Percentiles rank a stretch among this genome's conserved stretches.
phyloP scores from a whole-genome alignment of 768 basidiomycete species.

The Scleroderma citrinum region DNA sequence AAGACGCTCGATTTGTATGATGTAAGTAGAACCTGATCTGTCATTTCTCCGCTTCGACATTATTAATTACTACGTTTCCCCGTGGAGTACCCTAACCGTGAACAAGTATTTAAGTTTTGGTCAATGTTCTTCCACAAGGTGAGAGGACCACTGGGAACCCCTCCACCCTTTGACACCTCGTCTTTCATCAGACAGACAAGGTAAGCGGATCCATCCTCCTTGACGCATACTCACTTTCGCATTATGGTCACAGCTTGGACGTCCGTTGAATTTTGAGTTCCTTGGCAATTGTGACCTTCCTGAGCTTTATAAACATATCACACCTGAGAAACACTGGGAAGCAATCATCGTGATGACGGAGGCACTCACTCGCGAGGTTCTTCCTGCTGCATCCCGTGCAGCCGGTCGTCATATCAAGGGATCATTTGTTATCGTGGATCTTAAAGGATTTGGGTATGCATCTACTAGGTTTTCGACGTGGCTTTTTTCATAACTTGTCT shows the following conservation, averaged over 20 bases:
- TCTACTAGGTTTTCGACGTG: background rate
- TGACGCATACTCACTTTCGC: background rate
- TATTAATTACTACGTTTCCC: background rate
- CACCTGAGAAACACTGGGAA: conserved; percentile 59
- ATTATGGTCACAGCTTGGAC: conserved; percentile 46
- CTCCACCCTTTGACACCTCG: background rate
- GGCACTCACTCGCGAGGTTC: conserved; percentile 55
- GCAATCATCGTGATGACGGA: conserved; percentile 62
- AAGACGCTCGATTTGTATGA: conserved; percentile 61
- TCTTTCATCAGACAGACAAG: conserved; percentile 56
- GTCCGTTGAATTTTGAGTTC: conserved; percentile 63
- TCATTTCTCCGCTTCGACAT: background rate
- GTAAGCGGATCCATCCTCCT: conserved; percentile 25
- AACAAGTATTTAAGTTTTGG: conserved; percentile 68
- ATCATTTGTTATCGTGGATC: conserved; percentile 60
- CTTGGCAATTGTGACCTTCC: conserved; percentile 56
- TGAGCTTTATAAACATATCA: conserved; percentile 49
- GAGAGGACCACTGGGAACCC: conserved; percentile 8
- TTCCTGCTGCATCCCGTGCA: conserved; percentile 57
- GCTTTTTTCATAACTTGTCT: background rate
- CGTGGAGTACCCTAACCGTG: conserved; percentile 61
- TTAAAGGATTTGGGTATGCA: conserved; percentile 63
- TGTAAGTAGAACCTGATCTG: conserved; percentile 36
- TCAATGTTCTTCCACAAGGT: conserved; percentile 78
- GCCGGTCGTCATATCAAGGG: conserved; percentile 47